Base-by-base conservation (phyloP, 164 flowering plant species). In the Liquidambar formosana region DNA sequence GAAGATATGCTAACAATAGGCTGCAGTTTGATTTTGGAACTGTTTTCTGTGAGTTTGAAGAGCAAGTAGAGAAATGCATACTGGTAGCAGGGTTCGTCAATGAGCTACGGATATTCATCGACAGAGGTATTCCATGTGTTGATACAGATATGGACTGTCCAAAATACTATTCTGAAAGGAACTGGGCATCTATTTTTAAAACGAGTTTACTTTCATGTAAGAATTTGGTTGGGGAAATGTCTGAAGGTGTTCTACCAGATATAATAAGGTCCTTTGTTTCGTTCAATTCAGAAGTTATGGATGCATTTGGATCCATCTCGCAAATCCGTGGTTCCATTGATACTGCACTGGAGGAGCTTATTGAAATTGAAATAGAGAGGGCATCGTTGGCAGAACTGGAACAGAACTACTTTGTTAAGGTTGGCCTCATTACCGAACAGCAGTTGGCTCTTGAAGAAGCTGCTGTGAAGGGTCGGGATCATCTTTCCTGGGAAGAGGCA, bases 401-500 rank as follows among this genome's bases (percentile, higher is more conserved):
- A 76, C 80, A 86, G 71, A 89, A 82, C 78, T 95, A 95, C 79
- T 93, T 86, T 82, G 79, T 85, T 21, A 85, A 89, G 77, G 97
- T 95, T 82, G 93, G 94, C 57, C 84, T 78, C 68, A 91, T 92
- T 28, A 91, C 97, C 25, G 97, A 92, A 78, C 85, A 82, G 79
- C 99, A 92, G 77, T 79, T 89, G 83, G 94, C 94, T 77, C 92
- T 95, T 68, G 87, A 91, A 84, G 99, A 92, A 78, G 97, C 97
- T 76, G 88, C 99, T 73, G 71, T 83, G 57, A 85, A 88, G 75
- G 92, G 97, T 57, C 82, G 99, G 72, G 99, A 95, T 75, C 88
- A 91, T 77, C 83, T 95, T 21, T 95, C 99, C 13, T 95, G 99
- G 99, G 99, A 95, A 79, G 99, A 95, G 70, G 96, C 99, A 38